Evolutionary conservation across 768 basidiomycete species (phyloP).

Genomic region (Thelephora ganbajun): DNA sequence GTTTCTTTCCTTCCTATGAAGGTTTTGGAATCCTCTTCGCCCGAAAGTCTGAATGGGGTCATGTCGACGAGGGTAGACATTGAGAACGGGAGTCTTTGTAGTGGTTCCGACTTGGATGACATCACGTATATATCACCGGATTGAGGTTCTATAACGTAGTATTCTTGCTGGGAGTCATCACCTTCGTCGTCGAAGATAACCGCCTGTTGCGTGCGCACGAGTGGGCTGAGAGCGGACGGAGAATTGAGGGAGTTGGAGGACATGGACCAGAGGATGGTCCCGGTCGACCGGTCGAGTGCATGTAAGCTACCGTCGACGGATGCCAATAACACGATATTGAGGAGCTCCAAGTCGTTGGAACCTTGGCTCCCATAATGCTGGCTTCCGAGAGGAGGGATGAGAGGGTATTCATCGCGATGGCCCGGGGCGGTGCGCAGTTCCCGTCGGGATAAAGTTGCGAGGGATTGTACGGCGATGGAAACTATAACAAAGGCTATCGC

Average conservation of each 20-base stretch:
- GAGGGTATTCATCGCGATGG: not conserved
- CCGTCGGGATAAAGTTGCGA: not conserved
- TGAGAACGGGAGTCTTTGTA: conserved; percentile 82
- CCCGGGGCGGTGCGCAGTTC: not conserved
- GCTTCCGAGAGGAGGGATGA: conserved; percentile 7
- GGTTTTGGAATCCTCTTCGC: conserved; percentile 48
- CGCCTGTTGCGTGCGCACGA: conserved; percentile 58
- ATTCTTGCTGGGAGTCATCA: conserved; percentile 40
- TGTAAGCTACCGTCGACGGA: conserved; percentile 93
- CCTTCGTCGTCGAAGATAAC: conserved; percentile 25
- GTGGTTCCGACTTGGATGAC: conserved; percentile 46
- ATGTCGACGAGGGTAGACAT: conserved; percentile 88
- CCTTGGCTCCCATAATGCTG: conserved; percentile 3
- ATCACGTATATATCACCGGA: conserved; percentile 89
- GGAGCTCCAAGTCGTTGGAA: conserved; percentile 39
- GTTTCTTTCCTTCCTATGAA: conserved; percentile 92
- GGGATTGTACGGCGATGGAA: not conserved
- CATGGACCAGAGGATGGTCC: conserved; percentile 82
- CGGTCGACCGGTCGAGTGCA: conserved; percentile 80
- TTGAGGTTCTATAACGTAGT: conserved; percentile 92
- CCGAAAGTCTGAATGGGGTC: conserved; percentile 68
- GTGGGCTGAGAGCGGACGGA: conserved; percentile 50
- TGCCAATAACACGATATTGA: conserved; percentile 80
- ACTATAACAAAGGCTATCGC: not conserved
- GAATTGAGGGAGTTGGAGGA: conserved; percentile 17